Evolutionary conservation across 1,284 basidiomycete species (phyloP), one percentile per base, ranked within the genome.

Genomic region (Trichosporon ovoides): DNA sequence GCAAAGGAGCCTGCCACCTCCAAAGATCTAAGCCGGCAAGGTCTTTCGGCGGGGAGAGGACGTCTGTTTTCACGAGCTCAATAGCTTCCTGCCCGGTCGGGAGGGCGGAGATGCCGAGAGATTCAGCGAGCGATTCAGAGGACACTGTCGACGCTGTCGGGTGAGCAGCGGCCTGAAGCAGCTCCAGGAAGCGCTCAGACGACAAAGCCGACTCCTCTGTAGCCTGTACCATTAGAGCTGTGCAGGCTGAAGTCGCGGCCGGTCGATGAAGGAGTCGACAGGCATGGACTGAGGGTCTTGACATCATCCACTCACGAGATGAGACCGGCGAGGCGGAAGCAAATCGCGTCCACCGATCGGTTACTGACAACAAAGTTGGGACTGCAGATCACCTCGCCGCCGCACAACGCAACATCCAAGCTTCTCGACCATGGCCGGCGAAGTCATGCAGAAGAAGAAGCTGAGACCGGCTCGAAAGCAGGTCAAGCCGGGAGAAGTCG

Each of bases 401-500:
- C 43, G 24, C n/a, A 16, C 24, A n/a, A 48, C 38, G 11, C 52
- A 33, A 16, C 24, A 14, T 18, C 18, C n/a, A 3, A 33, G 19
- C 37, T 14, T 28, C 16, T 28, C 52, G 12, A 59, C 22, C n/a
- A 68, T 68, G 68, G 60, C 70, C 22, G 57, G 62, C 33, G 57
- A 61, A 51, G 56, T 68, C 7, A 61, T 71, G 9, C 28, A 31
- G 10, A 73, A 73, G 53, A 63, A 73, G 19, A 78, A 77, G 66
- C 66, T 77, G 22, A 65, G 71, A 20, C 91, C 91, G 2, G 91
- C 91, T 3, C 80, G 91, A 56, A 91, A 92, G 70, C 91, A 95
- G 72, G 91, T 96, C 36, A 87, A 90, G 66, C 80, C 87, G 0
- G 93, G 90, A 40, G 87, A 95, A 63, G 87, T 95, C 5, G 89